Percentiles rank a stretch among this genome's conserved stretches.
Evolutionary conservation across 495 filamentous ascomycete genomes (phyloP).

Genomic region (Penicillium waksmanii): DNA sequence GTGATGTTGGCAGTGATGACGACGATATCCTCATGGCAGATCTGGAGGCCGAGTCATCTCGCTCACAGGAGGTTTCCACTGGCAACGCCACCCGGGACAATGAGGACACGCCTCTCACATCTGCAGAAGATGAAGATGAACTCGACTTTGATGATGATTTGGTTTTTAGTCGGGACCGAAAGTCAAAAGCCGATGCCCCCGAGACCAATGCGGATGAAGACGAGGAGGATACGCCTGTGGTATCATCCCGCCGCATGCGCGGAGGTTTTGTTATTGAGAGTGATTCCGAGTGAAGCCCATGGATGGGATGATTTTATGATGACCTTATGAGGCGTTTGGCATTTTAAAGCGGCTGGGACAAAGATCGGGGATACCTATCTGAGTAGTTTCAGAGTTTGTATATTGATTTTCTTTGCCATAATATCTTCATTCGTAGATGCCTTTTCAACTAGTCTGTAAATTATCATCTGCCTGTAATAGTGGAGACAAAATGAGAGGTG

Average conservation of each 20-base stretch:
- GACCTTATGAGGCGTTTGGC: constrained; percentile 39
- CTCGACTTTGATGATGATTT: constrained; percentile 45
- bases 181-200: constrained; percentile 13
- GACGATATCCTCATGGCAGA: constrained; percentile 45
- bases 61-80: constrained; percentile 24
- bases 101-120: constrained; percentile 34
- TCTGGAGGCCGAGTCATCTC: constrained; percentile 25
- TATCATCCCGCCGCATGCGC: constrained; percentile 41
- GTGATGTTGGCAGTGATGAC: constrained; percentile 30
- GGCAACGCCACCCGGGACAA: constrained; percentile 27
- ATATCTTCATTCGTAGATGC: background rate
- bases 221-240: constrained; percentile 39
- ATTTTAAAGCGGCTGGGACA: constrained; percentile 13
- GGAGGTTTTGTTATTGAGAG: constrained; percentile 56
- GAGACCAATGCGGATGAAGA: constrained; percentile 22
- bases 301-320: constrained; percentile 22
- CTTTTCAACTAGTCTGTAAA: background rate
- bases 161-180: constrained; percentile 36
- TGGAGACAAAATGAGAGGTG: too few relatives aligned
- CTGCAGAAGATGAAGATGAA: constrained; percentile 42
- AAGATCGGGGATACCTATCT: constrained; percentile 18
- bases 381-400: constrained; percentile 8
- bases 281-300: constrained; percentile 47
- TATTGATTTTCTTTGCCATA: background rate
- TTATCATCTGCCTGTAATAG: too few relatives aligned